Evolutionary conservation across 2,329 filamentous ascomycete species (phyloP).

Genomic region (Macrophomina tecta): DNA sequence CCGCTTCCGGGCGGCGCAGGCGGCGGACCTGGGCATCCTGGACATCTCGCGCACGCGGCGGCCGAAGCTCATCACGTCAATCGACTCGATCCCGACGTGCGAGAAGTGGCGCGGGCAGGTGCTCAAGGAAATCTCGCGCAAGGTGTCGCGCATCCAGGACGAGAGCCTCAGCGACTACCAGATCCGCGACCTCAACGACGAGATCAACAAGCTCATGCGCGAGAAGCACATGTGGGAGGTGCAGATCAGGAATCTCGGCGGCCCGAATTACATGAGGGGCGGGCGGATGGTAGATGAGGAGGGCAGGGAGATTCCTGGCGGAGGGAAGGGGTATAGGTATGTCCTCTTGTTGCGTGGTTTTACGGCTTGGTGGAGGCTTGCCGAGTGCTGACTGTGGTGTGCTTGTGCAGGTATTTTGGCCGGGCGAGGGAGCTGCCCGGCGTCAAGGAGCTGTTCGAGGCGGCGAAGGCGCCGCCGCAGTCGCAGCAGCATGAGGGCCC

Average conservation of each 20-base stretch:
- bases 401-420: constrained; percentile 72
- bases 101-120: constrained; percentile 99
- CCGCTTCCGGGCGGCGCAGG: constrained; percentile 97
- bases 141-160: constrained; percentile 96
- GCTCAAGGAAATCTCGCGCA: constrained; percentile 94
- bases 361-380: background rate
- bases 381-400: background rate
- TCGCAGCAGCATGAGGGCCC: constrained; percentile 64
- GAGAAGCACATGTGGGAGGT: constrained; percentile 99
- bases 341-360: background rate
- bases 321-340: constrained; percentile 83
- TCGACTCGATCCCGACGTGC: constrained; percentile 82
- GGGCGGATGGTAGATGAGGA: constrained; percentile 62
- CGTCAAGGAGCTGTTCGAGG: constrained; percentile 95
- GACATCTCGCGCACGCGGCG: constrained; percentile 88
- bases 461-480: constrained; percentile 53
- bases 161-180: constrained; percentile 91
- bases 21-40: constrained; percentile 93
- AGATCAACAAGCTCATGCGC: constrained; percentile 98
- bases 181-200: constrained; percentile 96
- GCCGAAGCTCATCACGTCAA: constrained; percentile 87
- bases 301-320: constrained; percentile 62
- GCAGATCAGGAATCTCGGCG: constrained; percentile 93
- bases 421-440: constrained; percentile 87
- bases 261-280: constrained; percentile 93